Base-by-base conservation (phyloP, 2,329 filamentous ascomycete species). In the Colletotrichum sidae region DNA sequence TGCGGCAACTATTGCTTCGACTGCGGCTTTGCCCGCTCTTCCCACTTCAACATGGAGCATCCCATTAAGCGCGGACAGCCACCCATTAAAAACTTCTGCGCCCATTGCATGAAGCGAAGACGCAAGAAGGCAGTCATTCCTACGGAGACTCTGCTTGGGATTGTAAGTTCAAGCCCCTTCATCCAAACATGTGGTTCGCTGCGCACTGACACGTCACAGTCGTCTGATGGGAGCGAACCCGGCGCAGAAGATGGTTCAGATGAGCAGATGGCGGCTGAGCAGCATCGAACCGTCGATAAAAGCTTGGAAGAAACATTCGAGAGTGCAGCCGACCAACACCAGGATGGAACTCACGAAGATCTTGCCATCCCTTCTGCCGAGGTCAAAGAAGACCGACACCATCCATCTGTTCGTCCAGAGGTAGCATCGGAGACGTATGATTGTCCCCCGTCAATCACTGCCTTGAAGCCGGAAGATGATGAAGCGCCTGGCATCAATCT, bases 21-120 rank as follows among this genome's bases (percentile, higher is more conserved):
- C 35, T 81, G 79, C 37, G 78, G 79, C 12, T 70, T 69, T 25
- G 61, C 74, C 25, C 75, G 79, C 34, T 81, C 79, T 3, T 50
- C 57, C 7, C 65, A 62, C 3, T 81, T 79, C 54, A 79, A 81
- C 44, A 58, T 69, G 5, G 74, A 73, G 17, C 73, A 78, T 58
- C 77, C 78, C 5, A 56, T 77, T 5, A 17, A 56, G 9, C 44
- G 51, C 6, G 68, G 60, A 2, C 65, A 69, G 35, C 73, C 69
- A 11, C 68, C 70, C 4, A 68, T 75, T 25, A 66, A 74, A 46
- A 81, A 78, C 51, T 74, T 78, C 39, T 81, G 79, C 52, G 69
- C 72, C 44, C 65, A 68, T 6, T 81, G 79, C 60, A 75, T 75
- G 42, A 69, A 74, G 44, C 61, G 62, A 13, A 47, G 44, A 8